A percentile compares a stretch with the other conserved stretches of the same genome.
These are phyloP conservation scores for Dichomitus squalens DNA, from an alignment of 1,284 basidiomycete species.

Conservation along the genomic window DNA sequence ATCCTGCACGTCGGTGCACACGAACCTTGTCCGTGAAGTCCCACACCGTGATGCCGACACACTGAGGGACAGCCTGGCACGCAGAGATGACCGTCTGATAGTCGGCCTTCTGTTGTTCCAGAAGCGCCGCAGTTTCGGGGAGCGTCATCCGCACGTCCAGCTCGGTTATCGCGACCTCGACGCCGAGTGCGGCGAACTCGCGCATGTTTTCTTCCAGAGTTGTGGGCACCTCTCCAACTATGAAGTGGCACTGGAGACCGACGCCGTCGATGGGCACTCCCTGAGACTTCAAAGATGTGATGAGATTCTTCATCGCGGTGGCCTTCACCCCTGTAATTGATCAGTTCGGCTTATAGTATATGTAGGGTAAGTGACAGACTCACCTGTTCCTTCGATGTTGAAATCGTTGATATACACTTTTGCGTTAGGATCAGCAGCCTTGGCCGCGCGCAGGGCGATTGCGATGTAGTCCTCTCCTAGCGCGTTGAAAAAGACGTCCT, in stretches of 20 bases:
- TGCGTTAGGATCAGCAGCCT: constrained; percentile 46
- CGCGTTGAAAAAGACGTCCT: constrained; percentile 49
- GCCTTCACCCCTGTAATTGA: constrained; percentile 40
- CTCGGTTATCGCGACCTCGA: constrained; percentile 59
- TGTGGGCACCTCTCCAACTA: constrained; percentile 48
- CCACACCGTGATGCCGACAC: constrained; percentile 54
- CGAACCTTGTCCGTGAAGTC: constrained; percentile 48
- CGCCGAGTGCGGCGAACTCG: constrained; percentile 49
- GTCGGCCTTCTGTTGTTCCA: constrained; percentile 51
- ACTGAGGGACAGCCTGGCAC: constrained; percentile 44
- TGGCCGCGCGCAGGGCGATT: constrained; percentile 47
- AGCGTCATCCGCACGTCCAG: constrained; percentile 56
- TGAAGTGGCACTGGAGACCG: constrained; percentile 53
- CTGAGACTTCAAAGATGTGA: constrained; percentile 42
- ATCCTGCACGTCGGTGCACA: background rate
- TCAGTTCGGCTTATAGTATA: too few species aligned
- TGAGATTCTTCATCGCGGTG: constrained; percentile 47
- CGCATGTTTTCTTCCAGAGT: constrained; percentile 44
- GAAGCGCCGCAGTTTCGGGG: constrained; percentile 47
- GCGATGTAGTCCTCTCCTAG: constrained; percentile 45
- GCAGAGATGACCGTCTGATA: constrained; percentile 48
- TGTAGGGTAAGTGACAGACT: background rate
- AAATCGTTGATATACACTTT: constrained; percentile 56
- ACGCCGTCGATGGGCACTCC: constrained; percentile 52
- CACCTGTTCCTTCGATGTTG: constrained; percentile 37